phyloP scores from a whole-genome alignment of 192 early-diverging fungal genomes.

The Mortierella claussenii region DNA sequence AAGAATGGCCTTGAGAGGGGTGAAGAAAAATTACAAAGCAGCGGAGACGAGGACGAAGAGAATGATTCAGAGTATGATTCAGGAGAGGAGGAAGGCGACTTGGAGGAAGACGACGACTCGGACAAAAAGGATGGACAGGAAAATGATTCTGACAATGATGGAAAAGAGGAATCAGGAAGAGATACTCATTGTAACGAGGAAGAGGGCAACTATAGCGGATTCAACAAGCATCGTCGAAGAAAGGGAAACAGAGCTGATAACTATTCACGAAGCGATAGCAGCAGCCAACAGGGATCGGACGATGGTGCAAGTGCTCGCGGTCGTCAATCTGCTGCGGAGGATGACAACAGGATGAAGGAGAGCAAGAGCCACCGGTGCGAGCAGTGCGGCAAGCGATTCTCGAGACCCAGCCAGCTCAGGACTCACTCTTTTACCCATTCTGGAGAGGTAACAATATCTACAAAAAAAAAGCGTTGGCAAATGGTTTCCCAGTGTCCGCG shows the following conservation, averaged over 20 bases:
- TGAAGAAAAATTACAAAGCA: too few relatives aligned
- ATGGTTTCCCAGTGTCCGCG: too few relatives aligned
- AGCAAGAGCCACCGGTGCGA: conserved; percentile 37
- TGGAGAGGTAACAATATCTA: conserved; percentile 15
- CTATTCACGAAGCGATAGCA: neutral
- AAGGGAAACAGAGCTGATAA: neutral
- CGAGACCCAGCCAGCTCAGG: conserved; percentile 32
- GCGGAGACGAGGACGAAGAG: too few relatives aligned
- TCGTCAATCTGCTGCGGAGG: neutral
- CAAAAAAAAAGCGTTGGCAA: neutral
- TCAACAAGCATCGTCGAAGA: neutral
- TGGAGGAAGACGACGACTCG: neutral
- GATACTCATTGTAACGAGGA: too few relatives aligned
- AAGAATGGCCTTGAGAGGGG: too few relatives aligned
- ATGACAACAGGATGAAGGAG: too few relatives aligned
- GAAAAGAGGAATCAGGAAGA: too few relatives aligned
- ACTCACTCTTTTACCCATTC: conserved; percentile 41
- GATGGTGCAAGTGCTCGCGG: too few relatives aligned
- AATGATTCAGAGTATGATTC: too few relatives aligned
- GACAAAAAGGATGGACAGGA: neutral
- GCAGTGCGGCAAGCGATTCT: conserved; percentile 31
- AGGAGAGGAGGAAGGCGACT: too few relatives aligned
- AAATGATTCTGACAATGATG: neutral
- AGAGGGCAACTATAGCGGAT: neutral
- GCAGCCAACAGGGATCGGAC: too few relatives aligned